Evolutionary conservation across 1,284 basidiomycete genomes (phyloP).

Genomic region (Ceratobasidium sp.): DNA sequence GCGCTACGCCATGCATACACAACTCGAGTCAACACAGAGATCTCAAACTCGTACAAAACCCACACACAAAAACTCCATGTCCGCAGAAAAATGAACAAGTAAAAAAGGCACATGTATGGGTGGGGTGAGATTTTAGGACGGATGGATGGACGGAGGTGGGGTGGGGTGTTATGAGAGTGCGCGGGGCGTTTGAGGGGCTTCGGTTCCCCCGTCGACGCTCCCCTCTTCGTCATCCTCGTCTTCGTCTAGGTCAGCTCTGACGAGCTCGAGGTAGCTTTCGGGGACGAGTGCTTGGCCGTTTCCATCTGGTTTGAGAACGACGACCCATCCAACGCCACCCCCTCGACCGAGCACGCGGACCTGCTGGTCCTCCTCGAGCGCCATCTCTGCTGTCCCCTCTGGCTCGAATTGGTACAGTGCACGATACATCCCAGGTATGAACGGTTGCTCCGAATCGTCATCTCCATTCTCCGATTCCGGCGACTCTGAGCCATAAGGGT

Average conservation of each 20-base stretch:
- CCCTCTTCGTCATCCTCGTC: slow-evolving; percentile 38
- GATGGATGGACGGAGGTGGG: too few relatives aligned
- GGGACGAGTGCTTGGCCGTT: slow-evolving; percentile 71
- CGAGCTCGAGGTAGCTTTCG: slow-evolving; percentile 73
- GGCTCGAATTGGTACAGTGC: slow-evolving; percentile 79
- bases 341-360: slow-evolving; percentile 76
- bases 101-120: too few relatives aligned
- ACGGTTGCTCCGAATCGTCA: slow-evolving; percentile 56
- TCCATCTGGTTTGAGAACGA: slow-evolving; percentile 62
- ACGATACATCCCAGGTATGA: slow-evolving; percentile 75
- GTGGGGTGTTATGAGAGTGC: slow-evolving; percentile 24
- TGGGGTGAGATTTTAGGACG: too few relatives aligned
- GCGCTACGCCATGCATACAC: too few relatives aligned
- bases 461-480: slow-evolving; percentile 55
- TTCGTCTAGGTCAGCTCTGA: slow-evolving; percentile 50
- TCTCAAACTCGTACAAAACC: too few relatives aligned
- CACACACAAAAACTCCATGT: too few relatives aligned
- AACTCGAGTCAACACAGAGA: too few relatives aligned
- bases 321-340: slow-evolving; percentile 79
- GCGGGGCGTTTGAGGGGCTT: slow-evolving; percentile 32
- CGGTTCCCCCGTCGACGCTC: slow-evolving; percentile 29
- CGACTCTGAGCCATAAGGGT: not conserved
- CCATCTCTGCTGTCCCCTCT: slow-evolving; percentile 82
- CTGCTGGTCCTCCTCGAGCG: slow-evolving; percentile 75
- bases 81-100: too few relatives aligned